phyloP scores from a whole-genome alignment of 1,139 yeast species.

The Candida gigantensis region DNA sequence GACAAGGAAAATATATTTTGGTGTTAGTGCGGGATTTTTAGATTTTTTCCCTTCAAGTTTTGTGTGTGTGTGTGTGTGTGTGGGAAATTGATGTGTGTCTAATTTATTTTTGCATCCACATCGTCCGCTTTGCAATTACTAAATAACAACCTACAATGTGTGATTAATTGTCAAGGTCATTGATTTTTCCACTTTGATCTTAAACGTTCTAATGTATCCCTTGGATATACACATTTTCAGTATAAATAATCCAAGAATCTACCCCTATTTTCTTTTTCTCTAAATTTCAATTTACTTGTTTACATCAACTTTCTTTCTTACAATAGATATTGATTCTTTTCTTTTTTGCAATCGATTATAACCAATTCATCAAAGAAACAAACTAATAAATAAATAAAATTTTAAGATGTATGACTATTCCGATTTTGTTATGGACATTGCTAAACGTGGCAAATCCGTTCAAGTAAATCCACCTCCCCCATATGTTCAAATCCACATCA shows the following conservation, averaged over 20 bases:
- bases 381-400: background rate
- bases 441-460: conserved; percentile 47
- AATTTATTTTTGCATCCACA: conserved; percentile 7
- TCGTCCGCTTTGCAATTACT: conserved; percentile 1
- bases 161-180: background rate
- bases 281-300: background rate
- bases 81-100: no score
- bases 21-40: no score
- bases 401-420: conserved; percentile 1
- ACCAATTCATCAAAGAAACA: background rate
- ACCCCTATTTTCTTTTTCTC: conserved; percentile 7
- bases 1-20: no score
- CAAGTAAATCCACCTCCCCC: conserved; percentile 44
- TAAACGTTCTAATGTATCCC: conserved; percentile 1
- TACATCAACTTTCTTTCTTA: background rate
- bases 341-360: no score
- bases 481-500: conserved; percentile 51
- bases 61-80: conserved; percentile 2
- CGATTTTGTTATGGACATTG: conserved; percentile 8
- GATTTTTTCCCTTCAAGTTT: background rate
- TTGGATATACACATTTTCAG: background rate
- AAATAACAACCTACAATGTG: background rate
- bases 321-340: no score
- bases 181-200: background rate
- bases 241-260: conserved; percentile 10